Conservation (phyloP, 352 stramenopile genomes). For the Pythium guiyangense region DNA sequence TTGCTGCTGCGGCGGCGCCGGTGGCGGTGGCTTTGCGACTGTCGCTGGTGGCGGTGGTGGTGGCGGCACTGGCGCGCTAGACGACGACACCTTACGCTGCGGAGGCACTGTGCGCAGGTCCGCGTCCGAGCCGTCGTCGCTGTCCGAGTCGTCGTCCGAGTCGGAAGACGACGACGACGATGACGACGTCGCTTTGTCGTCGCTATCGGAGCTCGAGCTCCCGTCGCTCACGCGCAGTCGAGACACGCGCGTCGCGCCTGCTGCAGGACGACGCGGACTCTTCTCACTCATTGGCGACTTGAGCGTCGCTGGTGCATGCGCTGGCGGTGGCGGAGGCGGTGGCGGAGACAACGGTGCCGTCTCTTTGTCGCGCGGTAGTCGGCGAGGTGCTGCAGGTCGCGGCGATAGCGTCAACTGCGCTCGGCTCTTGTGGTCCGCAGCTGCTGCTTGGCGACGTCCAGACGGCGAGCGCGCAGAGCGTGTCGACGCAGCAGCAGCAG, state of each 20-base stretch:
- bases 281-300: constrained; percentile 4
- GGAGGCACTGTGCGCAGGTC: constrained; percentile 1
- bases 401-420: neutral
- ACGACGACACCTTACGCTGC: constrained; percentile 3
- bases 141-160: constrained; percentile 19
- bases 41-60: constrained; percentile 1
- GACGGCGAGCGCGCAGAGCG: neutral
- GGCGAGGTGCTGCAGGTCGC: neutral
- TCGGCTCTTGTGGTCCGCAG: neutral
- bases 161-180: constrained; percentile 40
- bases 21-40: constrained; percentile 1
- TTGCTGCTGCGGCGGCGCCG: neutral
- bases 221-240: constrained; percentile 44
- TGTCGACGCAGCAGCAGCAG: neutral
- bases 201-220: constrained; percentile 64
- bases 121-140: constrained; percentile 10
- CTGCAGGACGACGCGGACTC: constrained; percentile 6
- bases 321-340: constrained; percentile 24
- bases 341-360: constrained; percentile 14
- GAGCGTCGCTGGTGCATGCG: neutral
- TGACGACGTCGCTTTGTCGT: constrained; percentile 19
- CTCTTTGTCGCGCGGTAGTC: constrained; percentile 11
- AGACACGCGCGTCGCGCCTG: constrained; percentile 11
- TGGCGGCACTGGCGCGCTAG: neutral
- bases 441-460: neutral